Evolutionary conservation across 257 asterid genomes (phyloP).

Genomic region (Anisodus tanguticus): DNA sequence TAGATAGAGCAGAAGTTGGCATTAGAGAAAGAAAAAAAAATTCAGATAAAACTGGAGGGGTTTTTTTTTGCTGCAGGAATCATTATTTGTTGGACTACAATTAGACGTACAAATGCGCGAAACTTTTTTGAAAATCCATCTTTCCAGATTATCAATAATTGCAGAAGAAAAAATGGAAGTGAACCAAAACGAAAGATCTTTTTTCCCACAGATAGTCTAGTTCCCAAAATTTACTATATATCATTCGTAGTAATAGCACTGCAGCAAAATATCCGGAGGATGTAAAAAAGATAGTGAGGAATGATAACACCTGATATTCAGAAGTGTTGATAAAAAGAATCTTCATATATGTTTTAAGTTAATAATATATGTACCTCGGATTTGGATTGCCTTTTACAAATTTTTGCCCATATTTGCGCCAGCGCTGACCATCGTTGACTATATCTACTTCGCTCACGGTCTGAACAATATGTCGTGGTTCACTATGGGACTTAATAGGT

Average conservation of each 20-base stretch:
- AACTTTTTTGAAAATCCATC: not conserved
- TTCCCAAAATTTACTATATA: not conserved
- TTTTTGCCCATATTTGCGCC: slow-evolving; percentile 99
- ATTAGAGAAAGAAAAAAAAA: slow-evolving; percentile 30
- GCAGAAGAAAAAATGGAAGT: not conserved
- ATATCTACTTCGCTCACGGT: slow-evolving; percentile 79
- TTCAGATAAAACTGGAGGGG: not conserved
- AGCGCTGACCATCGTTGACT: slow-evolving; percentile 87
- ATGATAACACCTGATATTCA: slow-evolving; percentile 14
- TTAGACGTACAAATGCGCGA: no score
- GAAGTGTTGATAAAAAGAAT: not conserved
- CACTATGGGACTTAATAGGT: slow-evolving; percentile 55
- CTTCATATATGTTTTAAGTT: not conserved
- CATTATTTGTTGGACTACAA: not conserved
- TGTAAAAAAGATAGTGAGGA: not conserved
- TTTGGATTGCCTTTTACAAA: slow-evolving; percentile 91
- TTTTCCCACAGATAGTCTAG: not conserved
- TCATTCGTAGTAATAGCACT: not conserved
- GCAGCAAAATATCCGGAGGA: not conserved
- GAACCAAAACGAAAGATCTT: not conserved
- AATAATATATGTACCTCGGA: slow-evolving; percentile 68
- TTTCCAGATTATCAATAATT: not conserved
- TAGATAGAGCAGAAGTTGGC: slow-evolving; percentile 35
- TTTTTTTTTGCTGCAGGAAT: no score
- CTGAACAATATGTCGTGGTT: slow-evolving; percentile 73